Conservation (phyloP, 1,139 yeast species). For the Sugiyamaella neomexicana region DNA sequence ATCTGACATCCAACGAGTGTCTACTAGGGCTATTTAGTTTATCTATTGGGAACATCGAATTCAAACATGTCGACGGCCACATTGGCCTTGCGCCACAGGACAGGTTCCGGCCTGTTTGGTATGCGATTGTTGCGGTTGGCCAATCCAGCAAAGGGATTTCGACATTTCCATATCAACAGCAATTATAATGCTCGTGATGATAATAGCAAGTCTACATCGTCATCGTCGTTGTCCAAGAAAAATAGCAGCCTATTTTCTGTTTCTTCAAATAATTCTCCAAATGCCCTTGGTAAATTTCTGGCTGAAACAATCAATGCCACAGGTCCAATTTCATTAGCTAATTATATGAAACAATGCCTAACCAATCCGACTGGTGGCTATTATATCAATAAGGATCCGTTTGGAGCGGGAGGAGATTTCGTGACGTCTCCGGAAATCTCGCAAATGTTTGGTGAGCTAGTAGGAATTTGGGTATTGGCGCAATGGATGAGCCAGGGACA, state of each 20-base stretch:
- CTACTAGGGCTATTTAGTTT: too few species aligned
- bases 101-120: not conserved
- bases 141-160: not conserved
- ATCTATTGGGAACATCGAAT: not conserved
- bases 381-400: slow-evolving; percentile 75
- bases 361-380: slow-evolving; percentile 79
- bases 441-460: slow-evolving; percentile 83
- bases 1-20: not conserved
- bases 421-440: slow-evolving; percentile 86
- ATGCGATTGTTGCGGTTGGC: not conserved
- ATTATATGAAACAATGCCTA: slow-evolving; percentile 80
- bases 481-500: slow-evolving; percentile 60
- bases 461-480: slow-evolving; percentile 65
- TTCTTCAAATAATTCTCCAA: not conserved
- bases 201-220: not conserved
- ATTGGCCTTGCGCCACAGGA: not conserved
- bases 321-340: slow-evolving; percentile 74
- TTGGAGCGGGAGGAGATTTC: slow-evolving; percentile 72
- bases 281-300: slow-evolving; percentile 21
- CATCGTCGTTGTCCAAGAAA: slow-evolving; percentile 1
- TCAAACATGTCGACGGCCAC: not conserved
- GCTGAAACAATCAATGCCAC: slow-evolving; percentile 55
- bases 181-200: not conserved
- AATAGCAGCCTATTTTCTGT: not conserved
- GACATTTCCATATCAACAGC: slow-evolving; percentile 4